Base-by-base conservation (phyloP, 441 rosid genomes). In the Codiaeum variegatum region DNA sequence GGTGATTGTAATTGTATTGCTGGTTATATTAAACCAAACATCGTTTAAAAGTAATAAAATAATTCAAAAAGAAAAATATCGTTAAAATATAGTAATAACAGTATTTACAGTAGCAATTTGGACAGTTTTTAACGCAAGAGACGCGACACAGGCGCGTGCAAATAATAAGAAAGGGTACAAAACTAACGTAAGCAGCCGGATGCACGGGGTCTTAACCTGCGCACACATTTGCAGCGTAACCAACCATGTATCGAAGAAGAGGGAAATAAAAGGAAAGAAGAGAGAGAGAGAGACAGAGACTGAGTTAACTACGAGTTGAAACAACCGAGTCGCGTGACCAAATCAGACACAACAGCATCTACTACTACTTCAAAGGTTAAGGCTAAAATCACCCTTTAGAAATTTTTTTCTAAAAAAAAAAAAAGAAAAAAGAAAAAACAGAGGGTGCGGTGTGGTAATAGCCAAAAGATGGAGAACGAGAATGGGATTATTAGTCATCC, bases 381-480 rank as follows among this genome's bases (percentile, higher is more conserved):
- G 61, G 40, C 75, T 61, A 73, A 62, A 72, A 67, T 67, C 65
- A 72, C 64, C 51, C 76, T 21, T 28, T 46, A 55, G 55, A 64
- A n/a, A n/a, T n/a, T n/a, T n/a, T n/a, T n/a, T n/a, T n/a, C n/a
- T n/a, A 67, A 78, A 67, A 78, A 66, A 79, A 80, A 73, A 52
- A 77, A 62, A 76, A 74, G 62, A 29, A 52, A 55, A 75, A 71
- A 59, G 76, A 76, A 65, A 83, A 73, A 69, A 78, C 70, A 77
- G 68, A 77, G 71, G 73, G 70, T 46, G 72, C 70, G 89, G 92
- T 79, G 94, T 91, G 91, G 91, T 82, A 90, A 77, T 90, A 90
- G 93, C 82, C 78, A 88, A 88, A 88, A 81, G 75, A 86, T 86
- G 95, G 96, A 81, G 96, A 85, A 83, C 76, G 67, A 80, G 78